Evolutionary conservation across 148 eudicot genomes (phyloP).

Genomic region (Silene latifolia): DNA sequence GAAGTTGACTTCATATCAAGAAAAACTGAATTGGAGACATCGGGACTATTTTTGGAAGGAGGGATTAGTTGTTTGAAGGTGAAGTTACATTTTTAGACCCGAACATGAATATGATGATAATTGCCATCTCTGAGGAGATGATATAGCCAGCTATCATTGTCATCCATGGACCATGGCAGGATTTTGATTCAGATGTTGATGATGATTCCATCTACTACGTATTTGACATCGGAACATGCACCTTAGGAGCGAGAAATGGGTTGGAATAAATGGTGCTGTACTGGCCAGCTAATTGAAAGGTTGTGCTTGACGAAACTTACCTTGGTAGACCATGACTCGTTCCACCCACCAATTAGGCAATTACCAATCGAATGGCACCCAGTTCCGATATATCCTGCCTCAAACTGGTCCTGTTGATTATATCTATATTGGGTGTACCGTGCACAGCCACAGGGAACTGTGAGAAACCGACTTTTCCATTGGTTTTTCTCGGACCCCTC

Average conservation of each 20-base stretch:
- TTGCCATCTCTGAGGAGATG: background rate
- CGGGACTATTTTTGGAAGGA: no score
- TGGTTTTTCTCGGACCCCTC: no score
- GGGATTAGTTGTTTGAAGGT: no score
- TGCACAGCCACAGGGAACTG: no score
- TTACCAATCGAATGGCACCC: background rate
- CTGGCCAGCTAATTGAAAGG: no score
- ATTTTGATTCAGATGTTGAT: background rate
- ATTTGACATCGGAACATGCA: background rate
- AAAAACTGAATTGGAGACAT: background rate
- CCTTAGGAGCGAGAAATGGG: background rate
- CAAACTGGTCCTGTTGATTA: background rate
- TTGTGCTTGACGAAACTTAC: background rate
- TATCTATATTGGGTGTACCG: no score
- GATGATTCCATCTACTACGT: background rate
- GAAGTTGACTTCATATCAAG: background rate
- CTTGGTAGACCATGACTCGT: background rate
- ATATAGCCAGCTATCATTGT: background rate
- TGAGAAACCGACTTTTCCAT: background rate
- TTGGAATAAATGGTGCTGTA: background rate
- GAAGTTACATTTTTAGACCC: no score
- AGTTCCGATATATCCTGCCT: background rate
- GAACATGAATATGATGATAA: background rate
- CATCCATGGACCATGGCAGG: background rate
- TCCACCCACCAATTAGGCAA: background rate